These are phyloP conservation scores for Tetrastigma voinierianum DNA, from an alignment of 164 flowering plant species.

Conservation along the genomic window DNA sequence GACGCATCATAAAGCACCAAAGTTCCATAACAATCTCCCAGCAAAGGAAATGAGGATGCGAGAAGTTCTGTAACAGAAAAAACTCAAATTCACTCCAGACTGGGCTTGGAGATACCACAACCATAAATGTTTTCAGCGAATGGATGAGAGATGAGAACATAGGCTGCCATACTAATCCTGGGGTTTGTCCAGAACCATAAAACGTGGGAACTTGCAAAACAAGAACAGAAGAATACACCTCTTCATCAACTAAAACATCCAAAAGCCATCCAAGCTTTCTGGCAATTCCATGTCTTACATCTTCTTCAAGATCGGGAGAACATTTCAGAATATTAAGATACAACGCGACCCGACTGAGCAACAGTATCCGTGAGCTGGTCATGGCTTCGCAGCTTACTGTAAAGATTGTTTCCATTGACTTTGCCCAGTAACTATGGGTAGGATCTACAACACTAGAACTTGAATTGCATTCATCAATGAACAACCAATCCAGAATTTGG, in stretches of 20 bases:
- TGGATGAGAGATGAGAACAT: conserved; percentile 49
- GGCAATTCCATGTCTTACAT: conserved; percentile 40
- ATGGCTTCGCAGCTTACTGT: conserved; percentile 34
- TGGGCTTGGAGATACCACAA: conserved; percentile 44
- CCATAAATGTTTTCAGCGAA: conserved; percentile 68
- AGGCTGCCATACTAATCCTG: conserved; percentile 54
- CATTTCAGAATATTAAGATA: conserved; percentile 58
- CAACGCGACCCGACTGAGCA: conserved; percentile 55
- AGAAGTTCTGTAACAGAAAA: conserved; percentile 70
- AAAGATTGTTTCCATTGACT: conserved; percentile 39
- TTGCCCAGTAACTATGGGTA: conserved; percentile 2
- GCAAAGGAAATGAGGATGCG: conserved; percentile 86
- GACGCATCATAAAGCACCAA: conserved; percentile 73
- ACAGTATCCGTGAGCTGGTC: conserved; percentile 27
- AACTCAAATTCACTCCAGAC: conserved; percentile 57
- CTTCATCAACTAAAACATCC: conserved; percentile 49
- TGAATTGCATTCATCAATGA: conserved; percentile 27
- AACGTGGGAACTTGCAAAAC: conserved; percentile 49
- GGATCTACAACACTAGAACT: conserved; percentile 15
- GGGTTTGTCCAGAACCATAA: conserved; percentile 34
- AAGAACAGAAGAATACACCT: conserved; percentile 60
- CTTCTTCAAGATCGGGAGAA: conserved; percentile 59
- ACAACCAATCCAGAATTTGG: conserved; percentile 68
- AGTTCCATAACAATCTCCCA: conserved; percentile 76
- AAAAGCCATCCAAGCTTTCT: conserved; percentile 67